Percentiles rank a stretch among this genome's conserved stretches.
These are phyloP conservation scores for Bretziella fagacearum DNA, from an alignment of 2,329 filamentous ascomycete genomes.

Conservation along the genomic window DNA sequence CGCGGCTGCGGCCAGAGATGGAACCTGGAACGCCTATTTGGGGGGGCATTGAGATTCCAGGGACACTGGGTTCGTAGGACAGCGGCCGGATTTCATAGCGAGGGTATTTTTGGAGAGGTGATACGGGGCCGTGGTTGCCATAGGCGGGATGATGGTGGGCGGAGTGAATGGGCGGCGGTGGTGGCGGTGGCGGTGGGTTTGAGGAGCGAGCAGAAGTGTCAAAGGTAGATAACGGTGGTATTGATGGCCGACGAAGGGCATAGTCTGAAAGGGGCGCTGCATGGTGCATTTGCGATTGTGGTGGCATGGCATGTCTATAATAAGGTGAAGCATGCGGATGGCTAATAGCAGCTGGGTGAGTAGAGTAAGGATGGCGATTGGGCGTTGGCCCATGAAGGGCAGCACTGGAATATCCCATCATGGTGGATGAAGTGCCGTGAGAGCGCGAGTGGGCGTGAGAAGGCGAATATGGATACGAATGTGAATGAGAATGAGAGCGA, in stretches of 20 bases:
- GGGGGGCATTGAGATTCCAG: not conserved
- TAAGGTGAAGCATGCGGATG: not conserved
- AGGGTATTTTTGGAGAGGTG: slow-evolving; percentile 8
- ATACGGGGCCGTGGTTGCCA: not conserved
- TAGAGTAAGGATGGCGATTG: slow-evolving; percentile 3
- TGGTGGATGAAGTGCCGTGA: slow-evolving; percentile 10
- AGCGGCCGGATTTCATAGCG: slow-evolving; percentile 1
- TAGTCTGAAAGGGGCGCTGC: not conserved
- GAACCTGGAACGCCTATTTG: not conserved
- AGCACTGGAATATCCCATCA: slow-evolving; percentile 10
- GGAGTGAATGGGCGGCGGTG: not conserved
- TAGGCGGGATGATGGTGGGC: not conserved
- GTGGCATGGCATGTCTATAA: not conserved
- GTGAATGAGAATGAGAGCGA: slow-evolving; percentile 18
- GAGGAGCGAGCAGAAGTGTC: not conserved
- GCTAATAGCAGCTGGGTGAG: not conserved
- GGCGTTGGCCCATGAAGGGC: not conserved
- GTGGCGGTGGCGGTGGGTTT: not conserved
- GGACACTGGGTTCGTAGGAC: slow-evolving; percentile 1
- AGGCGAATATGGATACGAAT: slow-evolving; percentile 17
- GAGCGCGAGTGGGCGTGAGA: slow-evolving; percentile 16
- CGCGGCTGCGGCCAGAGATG: not conserved
- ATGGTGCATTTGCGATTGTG: not conserved
- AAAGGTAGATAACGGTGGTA: not conserved
- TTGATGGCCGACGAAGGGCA: slow-evolving; percentile 1